Conservation (phyloP, 768 basidiomycete genomes). For the Collybia sordida region DNA sequence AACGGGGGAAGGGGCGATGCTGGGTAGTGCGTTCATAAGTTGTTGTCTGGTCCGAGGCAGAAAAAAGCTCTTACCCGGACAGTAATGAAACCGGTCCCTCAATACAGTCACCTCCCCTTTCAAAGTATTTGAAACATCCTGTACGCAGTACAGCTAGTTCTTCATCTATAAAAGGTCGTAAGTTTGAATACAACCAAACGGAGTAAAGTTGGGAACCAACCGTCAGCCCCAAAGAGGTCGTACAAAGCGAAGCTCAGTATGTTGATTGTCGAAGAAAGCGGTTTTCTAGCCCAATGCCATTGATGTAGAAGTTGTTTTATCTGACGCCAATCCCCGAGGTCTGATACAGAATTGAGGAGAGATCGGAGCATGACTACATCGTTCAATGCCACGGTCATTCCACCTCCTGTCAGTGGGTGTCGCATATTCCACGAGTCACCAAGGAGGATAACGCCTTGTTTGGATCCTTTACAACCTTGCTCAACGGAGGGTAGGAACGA, state of each 20-base stretch:
- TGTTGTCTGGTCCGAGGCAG: background rate
- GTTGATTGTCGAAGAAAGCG: conserved; percentile 83
- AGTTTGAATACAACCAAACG: background rate
- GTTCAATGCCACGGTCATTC: conserved; percentile 94
- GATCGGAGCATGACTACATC: conserved; percentile 78
- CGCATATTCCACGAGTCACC: conserved; percentile 99
- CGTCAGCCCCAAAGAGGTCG: conserved; percentile 91
- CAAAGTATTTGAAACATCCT: conserved; percentile 98
- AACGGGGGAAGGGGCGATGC: conserved; percentile 76
- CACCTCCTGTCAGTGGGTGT: conserved; percentile 95
- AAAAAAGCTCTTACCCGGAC: conserved; percentile 62
- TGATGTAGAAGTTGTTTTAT: conserved; percentile 52
- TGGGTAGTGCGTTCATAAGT: conserved; percentile 25
- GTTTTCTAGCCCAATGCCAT: conserved; percentile 90
- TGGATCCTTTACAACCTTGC: conserved; percentile 53
- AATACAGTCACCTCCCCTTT: conserved; percentile 86
- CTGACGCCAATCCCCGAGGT: conserved; percentile 49
- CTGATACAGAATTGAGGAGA: conserved; percentile 49
- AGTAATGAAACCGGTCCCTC: conserved; percentile 88
- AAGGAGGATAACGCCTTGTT: conserved; percentile 77
- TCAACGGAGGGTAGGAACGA: conserved; percentile 83
- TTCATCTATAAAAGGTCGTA: conserved; percentile 42
- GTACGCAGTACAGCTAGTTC: conserved; percentile 61
- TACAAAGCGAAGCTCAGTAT: conserved; percentile 92
- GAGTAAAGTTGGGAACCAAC: conserved; percentile 42